Percentiles rank a stretch among this genome's conserved stretches.
Conservation (phyloP, 1,284 basidiomycete genomes). For the Cystobasidium pallidum region DNA sequence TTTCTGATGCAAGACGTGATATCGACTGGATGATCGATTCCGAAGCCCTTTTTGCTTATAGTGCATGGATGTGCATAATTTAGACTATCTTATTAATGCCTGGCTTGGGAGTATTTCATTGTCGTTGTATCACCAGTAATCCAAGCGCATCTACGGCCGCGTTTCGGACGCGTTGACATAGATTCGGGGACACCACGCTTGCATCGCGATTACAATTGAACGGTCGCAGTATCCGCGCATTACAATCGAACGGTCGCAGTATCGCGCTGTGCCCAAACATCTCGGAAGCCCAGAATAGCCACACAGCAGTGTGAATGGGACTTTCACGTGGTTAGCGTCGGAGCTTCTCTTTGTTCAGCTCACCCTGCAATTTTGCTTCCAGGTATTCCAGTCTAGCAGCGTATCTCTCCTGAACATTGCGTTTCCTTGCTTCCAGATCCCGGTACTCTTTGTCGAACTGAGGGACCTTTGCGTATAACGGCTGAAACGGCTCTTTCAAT, state of each 20-base stretch:
- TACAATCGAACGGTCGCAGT: no score
- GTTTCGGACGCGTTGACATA: no score
- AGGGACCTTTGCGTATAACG: neutral
- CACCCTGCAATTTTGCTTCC: slow-evolving; percentile 19
- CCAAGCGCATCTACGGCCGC: no score
- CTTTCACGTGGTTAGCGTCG: slow-evolving; percentile 3
- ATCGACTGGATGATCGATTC: neutral
- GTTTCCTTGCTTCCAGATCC: slow-evolving; percentile 9
- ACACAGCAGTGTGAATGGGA: no score
- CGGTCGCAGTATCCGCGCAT: no score
- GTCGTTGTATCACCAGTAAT: no score
- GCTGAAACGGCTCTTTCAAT: neutral
- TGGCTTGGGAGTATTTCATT: no score
- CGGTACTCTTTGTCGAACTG: neutral
- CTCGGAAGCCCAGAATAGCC: no score
- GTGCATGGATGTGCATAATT: neutral
- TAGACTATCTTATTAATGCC: neutral
- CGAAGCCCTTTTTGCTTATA: no score
- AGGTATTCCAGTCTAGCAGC: slow-evolving; percentile 34
- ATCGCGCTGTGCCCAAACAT: no score
- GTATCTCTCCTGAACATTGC: slow-evolving; percentile 22
- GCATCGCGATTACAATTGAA: no score
- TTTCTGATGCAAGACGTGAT: neutral
- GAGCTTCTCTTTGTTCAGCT: slow-evolving; percentile 35
- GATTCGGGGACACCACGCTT: no score